A percentile compares a stretch with the other conserved stretches of the same genome.
These are phyloP conservation scores for Usnea hakonensis DNA, from an alignment of 495 filamentous ascomycete genomes.

Conservation along the genomic window DNA sequence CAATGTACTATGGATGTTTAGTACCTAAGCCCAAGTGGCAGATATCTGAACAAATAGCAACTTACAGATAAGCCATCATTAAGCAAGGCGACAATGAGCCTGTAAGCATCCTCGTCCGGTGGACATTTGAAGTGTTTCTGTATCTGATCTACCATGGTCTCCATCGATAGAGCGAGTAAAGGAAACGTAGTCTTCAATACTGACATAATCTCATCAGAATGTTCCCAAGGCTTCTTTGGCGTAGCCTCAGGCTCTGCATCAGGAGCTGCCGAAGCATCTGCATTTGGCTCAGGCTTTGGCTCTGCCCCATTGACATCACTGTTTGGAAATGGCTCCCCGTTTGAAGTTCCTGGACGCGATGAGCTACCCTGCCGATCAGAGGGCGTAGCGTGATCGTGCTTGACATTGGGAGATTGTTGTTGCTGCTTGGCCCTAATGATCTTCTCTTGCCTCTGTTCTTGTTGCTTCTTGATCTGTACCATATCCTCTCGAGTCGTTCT, in stretches of 20 bases:
- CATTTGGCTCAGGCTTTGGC: slow-evolving; percentile 35
- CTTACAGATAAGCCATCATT: slow-evolving; percentile 71
- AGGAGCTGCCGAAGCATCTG: slow-evolving; percentile 26
- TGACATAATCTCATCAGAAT: slow-evolving; percentile 89
- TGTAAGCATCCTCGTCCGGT: slow-evolving; percentile 95
- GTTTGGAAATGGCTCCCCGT: slow-evolving; percentile 36
- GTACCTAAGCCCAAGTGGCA: background rate
- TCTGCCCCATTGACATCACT: slow-evolving; percentile 26
- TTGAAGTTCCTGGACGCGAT: slow-evolving; percentile 43
- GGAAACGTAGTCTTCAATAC: slow-evolving; percentile 94
- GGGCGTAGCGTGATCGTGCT: slow-evolving; percentile 34
- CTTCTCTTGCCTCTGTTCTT: slow-evolving; percentile 71
- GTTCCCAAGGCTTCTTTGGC: slow-evolving; percentile 83
- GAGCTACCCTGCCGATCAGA: slow-evolving; percentile 29
- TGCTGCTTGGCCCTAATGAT: slow-evolving; percentile 36
- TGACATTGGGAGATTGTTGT: slow-evolving; percentile 40
- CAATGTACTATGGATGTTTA: slow-evolving; percentile 55
- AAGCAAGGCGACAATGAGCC: slow-evolving; percentile 91
- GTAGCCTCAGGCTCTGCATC: slow-evolving; percentile 28
- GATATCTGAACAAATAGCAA: background rate
- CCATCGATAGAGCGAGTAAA: slow-evolving; percentile 92
- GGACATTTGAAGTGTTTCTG: slow-evolving; percentile 98
- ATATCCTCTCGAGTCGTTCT: slow-evolving; percentile 94
- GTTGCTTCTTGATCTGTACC: slow-evolving; percentile 78
- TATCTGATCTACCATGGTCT: slow-evolving; percentile 98